A percentile compares a stretch with the other conserved stretches of the same genome.
phyloP scores from a whole-genome alignment of 1,284 basidiomycete genomes.

The Schizopora paradoxa region DNA sequence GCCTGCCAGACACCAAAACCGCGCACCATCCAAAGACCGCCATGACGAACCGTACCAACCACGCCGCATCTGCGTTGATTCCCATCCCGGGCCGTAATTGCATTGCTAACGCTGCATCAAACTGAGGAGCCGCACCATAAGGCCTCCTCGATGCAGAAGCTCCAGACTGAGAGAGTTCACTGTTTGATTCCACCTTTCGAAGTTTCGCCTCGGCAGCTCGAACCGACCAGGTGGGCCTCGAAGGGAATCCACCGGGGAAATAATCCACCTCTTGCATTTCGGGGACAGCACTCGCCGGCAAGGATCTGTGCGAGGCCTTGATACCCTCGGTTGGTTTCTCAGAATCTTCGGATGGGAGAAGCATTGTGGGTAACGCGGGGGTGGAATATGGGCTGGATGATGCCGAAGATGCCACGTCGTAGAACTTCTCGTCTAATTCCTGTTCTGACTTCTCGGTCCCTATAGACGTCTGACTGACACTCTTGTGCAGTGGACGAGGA shows the following conservation, averaged over 20 bases:
- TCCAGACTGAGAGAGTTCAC: too few species aligned
- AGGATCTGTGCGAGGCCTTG: slow-evolving; percentile 24
- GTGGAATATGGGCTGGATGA: slow-evolving; percentile 18
- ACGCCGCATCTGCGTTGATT: slow-evolving; percentile 64
- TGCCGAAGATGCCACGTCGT: slow-evolving; percentile 21
- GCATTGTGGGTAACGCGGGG: slow-evolving; percentile 21
- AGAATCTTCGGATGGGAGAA: slow-evolving; percentile 29
- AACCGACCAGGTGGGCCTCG: slow-evolving; percentile 37
- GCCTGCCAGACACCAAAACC: slow-evolving; percentile 34
- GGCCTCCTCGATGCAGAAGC: slow-evolving; percentile 22
- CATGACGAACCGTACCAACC: slow-evolving; percentile 75
- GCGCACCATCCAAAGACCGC: slow-evolving; percentile 73
- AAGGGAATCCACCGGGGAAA: slow-evolving; percentile 14
- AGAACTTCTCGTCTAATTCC: slow-evolving; percentile 32
- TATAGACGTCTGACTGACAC: slow-evolving; percentile 17
- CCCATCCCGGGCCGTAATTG: slow-evolving; percentile 65
- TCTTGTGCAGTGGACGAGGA: slow-evolving; percentile 17
- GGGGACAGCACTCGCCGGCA: slow-evolving; percentile 18
- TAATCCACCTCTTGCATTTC: slow-evolving; percentile 31
- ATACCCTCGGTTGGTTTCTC: slow-evolving; percentile 24
- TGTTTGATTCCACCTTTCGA: not conserved
- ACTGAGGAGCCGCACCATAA: slow-evolving; percentile 36
- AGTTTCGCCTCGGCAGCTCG: slow-evolving; percentile 29
- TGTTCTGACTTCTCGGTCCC: slow-evolving; percentile 12
- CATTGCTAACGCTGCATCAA: slow-evolving; percentile 72